Evolutionary conservation across 176 grass and related monocot genomes (phyloP).

Genomic region (Eleusine indica): DNA sequence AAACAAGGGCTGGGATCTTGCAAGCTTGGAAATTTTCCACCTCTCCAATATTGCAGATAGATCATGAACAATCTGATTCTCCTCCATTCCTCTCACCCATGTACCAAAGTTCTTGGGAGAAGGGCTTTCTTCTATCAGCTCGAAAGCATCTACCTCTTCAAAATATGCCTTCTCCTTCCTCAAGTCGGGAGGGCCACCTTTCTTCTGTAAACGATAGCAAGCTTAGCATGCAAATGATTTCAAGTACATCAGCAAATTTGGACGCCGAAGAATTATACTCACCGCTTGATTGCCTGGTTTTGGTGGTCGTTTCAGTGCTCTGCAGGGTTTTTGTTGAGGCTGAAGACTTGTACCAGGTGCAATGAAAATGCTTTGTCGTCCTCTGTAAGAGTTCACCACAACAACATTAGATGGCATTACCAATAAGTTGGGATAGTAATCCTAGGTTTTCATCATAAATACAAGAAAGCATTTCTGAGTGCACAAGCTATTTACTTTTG

Average conservation of each 20-base stretch:
- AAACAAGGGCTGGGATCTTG: constrained; percentile 59
- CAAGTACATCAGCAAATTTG: constrained; percentile 6
- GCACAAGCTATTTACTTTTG: neutral
- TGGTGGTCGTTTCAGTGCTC: constrained; percentile 57
- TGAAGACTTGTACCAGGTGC: constrained; percentile 54
- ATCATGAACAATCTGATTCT: constrained; percentile 52
- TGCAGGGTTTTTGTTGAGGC: constrained; percentile 55
- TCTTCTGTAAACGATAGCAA: constrained; percentile 66
- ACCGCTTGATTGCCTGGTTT: constrained; percentile 46
- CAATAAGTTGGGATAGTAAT: neutral
- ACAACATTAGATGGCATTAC: constrained; percentile 9
- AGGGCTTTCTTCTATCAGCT: constrained; percentile 86
- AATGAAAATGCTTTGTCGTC: constrained; percentile 84
- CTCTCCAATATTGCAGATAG: constrained; percentile 72
- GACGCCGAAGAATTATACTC: constrained; percentile 1
- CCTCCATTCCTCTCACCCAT: constrained; percentile 57
- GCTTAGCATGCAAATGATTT: constrained; percentile 30
- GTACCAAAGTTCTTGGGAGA: constrained; percentile 71
- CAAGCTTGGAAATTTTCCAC: constrained; percentile 78
- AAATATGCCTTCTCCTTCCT: constrained; percentile 84
- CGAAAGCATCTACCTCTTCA: constrained; percentile 80
- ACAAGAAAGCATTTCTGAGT: neutral
- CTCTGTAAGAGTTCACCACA: constrained; percentile 60
- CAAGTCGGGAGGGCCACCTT: constrained; percentile 56
- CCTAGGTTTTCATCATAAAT: neutral